A percentile compares a stretch with the other conserved stretches of the same genome.
phyloP scores from a whole-genome alignment of 176 grass and related monocot species.

The Microstegium vimineum region DNA sequence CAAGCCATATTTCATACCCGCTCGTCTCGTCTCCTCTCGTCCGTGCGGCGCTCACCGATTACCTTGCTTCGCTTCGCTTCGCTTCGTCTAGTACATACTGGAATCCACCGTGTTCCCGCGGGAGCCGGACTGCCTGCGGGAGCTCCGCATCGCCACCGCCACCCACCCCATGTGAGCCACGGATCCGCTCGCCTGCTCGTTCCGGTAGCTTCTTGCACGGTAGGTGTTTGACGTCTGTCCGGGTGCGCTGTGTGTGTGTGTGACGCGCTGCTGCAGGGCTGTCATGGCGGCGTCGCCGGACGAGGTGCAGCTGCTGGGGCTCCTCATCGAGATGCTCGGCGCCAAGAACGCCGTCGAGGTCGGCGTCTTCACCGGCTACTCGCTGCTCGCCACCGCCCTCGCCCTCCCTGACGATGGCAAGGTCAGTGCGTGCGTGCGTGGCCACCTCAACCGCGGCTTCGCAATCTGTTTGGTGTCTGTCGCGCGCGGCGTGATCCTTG shows the following conservation, averaged over 20 bases:
- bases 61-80: not conserved
- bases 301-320: slow-evolving; percentile 55
- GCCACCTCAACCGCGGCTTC: not conserved
- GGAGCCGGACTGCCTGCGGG: slow-evolving; percentile 58
- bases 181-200: not conserved
- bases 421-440: slow-evolving; percentile 15
- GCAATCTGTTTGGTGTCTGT: not conserved
- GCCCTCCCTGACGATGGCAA: slow-evolving; percentile 53
- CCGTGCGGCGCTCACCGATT: not conserved
- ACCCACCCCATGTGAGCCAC: slow-evolving; percentile 33
- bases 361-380: slow-evolving; percentile 75
- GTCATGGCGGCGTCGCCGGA: slow-evolving; percentile 56
- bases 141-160: slow-evolving; percentile 66
- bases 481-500: not conserved
- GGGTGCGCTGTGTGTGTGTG: too few relatives aligned
- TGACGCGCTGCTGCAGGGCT: slow-evolving; percentile 8
- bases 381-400: slow-evolving; percentile 65
- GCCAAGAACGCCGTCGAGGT: slow-evolving; percentile 69
- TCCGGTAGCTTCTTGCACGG: not conserved
- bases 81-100: slow-evolving; percentile 47
- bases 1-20: too few relatives aligned
- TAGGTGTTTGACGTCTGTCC: slow-evolving; percentile 10
- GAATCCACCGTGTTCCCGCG: slow-evolving; percentile 66
- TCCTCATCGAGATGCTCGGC: slow-evolving; percentile 56
- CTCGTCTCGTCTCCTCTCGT: not conserved